Evolutionary conservation across 495 filamentous ascomycete genomes (phyloP), one percentile per base, ranked within the genome.

Genomic region (Poronia punctata): DNA sequence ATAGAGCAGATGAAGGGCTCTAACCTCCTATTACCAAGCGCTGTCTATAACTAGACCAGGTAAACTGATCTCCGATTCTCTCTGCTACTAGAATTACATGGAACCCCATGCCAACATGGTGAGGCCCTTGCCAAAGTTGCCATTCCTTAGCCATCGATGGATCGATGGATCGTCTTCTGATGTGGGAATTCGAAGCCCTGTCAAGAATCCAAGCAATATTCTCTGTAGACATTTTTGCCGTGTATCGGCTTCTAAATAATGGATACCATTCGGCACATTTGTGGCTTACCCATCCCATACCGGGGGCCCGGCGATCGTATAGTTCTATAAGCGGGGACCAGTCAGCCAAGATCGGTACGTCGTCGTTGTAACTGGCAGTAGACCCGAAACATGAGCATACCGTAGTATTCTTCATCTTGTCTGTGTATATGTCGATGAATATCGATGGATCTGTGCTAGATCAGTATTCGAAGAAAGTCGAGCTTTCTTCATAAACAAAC

Each of bases 371-470:
- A n/a, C n/a, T n/a, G n/a, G n/a, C n/a, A n/a, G n/a, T n/a, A n/a
- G n/a, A n/a, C n/a, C n/a, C n/a, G 15, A 22, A 4, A 22, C 3
- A 5, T 20, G 15, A 1, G 45, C 59, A 47, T 46, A 72, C 66
- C 22, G 57, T 63, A 12, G 32, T 48, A 7, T 54, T 52, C 32
- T 56, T 52, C 21, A 53, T 52, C 17, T 49, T 55, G 6, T 61
- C 46, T 2, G 60, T 52, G 40, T 74, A 76, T 6, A 76, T 66
- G 38, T 73, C 52, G 34, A 77, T 71, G 15, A 53, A 65, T n/a
- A 78, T 65, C 7, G 64, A 70, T 12, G 70, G 66, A 33, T 77
- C 72, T 64, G 38, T 19, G 35, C 1, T 10, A n/a, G 1, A 23
- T 43, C 5, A 43, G 31, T 16, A 6, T 28, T 23, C 11, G 19